phyloP scores from a whole-genome alignment of 1,139 yeast genomes.

The Magnusiomyces sp. region DNA sequence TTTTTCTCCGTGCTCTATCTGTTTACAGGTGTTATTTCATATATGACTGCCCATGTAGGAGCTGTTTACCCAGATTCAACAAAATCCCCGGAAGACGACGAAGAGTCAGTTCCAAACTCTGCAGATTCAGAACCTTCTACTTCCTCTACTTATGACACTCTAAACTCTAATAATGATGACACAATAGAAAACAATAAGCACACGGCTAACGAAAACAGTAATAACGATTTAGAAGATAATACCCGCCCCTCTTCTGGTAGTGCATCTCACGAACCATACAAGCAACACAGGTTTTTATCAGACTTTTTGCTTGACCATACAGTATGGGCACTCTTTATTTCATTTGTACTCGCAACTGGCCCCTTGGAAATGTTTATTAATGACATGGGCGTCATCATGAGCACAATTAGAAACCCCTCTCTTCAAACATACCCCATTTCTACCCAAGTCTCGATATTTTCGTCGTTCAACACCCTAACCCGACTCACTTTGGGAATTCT shows the following conservation, averaged over 20 bases:
- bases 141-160: no score
- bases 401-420: constrained; percentile 27
- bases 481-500: constrained; percentile 59
- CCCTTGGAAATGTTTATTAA: constrained; percentile 84
- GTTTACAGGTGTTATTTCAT: constrained; percentile 24
- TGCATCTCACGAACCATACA: no score
- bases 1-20: constrained; percentile 44
- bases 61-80: background rate
- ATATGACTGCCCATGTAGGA: constrained; percentile 21
- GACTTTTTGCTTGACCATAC: constrained; percentile 53
- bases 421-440: constrained; percentile 28
- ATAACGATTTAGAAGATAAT: no score
- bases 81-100: no score
- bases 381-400: constrained; percentile 59
- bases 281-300: background rate
- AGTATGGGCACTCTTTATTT: constrained; percentile 54
- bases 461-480: constrained; percentile 51
- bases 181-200: no score
- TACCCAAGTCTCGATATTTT: constrained; percentile 46
- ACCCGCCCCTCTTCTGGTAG: no score
- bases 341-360: constrained; percentile 66
- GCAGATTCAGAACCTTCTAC: no score
- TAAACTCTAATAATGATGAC: no score
- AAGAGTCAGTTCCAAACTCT: no score
- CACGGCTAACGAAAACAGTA: no score